phyloP scores from a whole-genome alignment of 148 eudicot genomes.

The Fallopia convolvulus region DNA sequence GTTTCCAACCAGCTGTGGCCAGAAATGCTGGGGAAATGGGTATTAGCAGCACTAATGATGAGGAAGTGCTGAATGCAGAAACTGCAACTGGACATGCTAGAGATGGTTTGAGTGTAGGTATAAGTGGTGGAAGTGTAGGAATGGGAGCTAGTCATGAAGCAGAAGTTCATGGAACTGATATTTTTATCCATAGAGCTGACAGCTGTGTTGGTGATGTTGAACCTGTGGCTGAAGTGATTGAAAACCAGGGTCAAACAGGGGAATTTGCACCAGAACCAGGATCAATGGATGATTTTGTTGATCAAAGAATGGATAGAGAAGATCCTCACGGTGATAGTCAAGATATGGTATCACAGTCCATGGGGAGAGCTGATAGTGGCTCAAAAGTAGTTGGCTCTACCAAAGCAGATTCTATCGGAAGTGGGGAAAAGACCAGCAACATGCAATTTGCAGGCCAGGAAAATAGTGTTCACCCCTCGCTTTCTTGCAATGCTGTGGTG shows the following conservation, averaged over 20 bases:
- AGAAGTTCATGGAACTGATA: slow-evolving; percentile 88
- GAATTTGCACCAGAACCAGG: slow-evolving; percentile 73
- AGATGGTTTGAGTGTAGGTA: slow-evolving; percentile 81
- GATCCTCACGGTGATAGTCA: slow-evolving; percentile 94
- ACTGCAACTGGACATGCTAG: slow-evolving; percentile 68
- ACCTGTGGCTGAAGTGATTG: slow-evolving; percentile 81
- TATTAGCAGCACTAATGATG: slow-evolving; percentile 87
- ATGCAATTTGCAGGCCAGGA: slow-evolving; percentile 49
- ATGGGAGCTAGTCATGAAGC: slow-evolving; percentile 99
- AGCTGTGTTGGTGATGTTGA: slow-evolving; percentile 93
- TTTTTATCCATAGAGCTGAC: slow-evolving; percentile 71
- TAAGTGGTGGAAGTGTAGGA: slow-evolving; percentile 98
- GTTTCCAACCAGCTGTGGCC: slow-evolving; percentile 51
- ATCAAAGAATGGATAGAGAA: slow-evolving; percentile 70
- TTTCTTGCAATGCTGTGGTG: slow-evolving; percentile 93
- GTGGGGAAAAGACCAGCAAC: slow-evolving; percentile 84
- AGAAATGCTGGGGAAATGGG: slow-evolving; percentile 80
- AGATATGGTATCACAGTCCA: slow-evolving; percentile 70
- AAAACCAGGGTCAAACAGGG: slow-evolving; percentile 90
- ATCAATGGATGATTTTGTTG: slow-evolving; percentile 66
- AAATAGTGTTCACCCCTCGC: slow-evolving; percentile 71
- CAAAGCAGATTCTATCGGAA: slow-evolving; percentile 87
- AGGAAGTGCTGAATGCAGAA: slow-evolving; percentile 82
- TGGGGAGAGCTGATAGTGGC: slow-evolving; percentile 90
- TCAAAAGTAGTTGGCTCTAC: slow-evolving; percentile 83